Evolutionary conservation across 352 stramenopile genomes (phyloP), one percentile per base, ranked within the genome.

Genomic region (Pythium scleroteichum): DNA sequence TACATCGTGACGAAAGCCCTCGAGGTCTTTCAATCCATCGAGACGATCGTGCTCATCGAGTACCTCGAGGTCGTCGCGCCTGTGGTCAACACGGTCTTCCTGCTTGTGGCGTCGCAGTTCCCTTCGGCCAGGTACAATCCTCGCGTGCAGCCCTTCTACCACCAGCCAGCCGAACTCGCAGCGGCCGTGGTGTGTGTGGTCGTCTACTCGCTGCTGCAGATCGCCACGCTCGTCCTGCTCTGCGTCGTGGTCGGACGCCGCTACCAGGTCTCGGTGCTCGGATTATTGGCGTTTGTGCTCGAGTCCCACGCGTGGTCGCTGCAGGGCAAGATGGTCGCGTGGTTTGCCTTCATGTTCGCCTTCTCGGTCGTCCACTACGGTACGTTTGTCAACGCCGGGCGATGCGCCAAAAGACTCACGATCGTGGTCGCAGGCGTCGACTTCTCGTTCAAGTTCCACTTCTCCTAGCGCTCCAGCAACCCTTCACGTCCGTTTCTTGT

Each of bases 1-100:
- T 33, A 4, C 16, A n/a, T 0, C 10, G 32, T 53, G 13, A 17
- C 12, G 10, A 14, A 53, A 13, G 46, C 62, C 19, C 50, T 69
- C 19, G 13, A 65, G 23, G 14, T 64, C 19, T 46, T 32, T 4
- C 19, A 45, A 16, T 42, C 44, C 1, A 49, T 55, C 22, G 62
- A 69, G 20, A 29, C 54, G n/a, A 61, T 69, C 35, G 14, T 69
- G 26, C 55, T 69, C n/a, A 42, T 69, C 42, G 62, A 69, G 62
- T 69, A 69, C 50, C 47, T 65, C 3, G 62, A 64, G 39, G 55
- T 69, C 13, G 22, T 47, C 16, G 50, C 64, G 10, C 62, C 62
- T n/a, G 22, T 69, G 14, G 22, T 63, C 33, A 69, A 65, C 51
- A 13, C 2, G 13, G 33, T 58, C 3, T 69, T 65, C 50, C n/a